These are phyloP conservation scores for Fusarium marasasianum DNA, from an alignment of 2,329 filamentous ascomycete species.

Conservation along the genomic window DNA sequence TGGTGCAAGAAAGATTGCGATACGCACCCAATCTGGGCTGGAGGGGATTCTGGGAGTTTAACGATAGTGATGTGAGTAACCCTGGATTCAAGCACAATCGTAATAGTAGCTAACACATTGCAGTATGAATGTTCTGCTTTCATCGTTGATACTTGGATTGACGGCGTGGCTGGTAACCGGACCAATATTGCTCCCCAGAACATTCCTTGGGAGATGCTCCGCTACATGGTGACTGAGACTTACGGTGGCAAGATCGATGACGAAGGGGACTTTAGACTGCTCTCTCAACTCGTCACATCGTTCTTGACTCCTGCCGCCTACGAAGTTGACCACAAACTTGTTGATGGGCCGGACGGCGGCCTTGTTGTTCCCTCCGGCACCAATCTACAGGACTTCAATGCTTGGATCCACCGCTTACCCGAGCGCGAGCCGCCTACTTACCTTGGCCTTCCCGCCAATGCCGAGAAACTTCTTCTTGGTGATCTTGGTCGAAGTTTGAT, in stretches of 20 bases:
- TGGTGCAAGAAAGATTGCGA: slow-evolving; percentile 91
- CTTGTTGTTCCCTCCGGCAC: slow-evolving; percentile 84
- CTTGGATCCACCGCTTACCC: slow-evolving; percentile 90
- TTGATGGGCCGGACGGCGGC: slow-evolving; percentile 71
- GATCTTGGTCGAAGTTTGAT: slow-evolving; percentile 88
- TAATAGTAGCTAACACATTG: neutral
- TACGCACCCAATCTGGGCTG: slow-evolving; percentile 95
- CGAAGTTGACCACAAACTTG: slow-evolving; percentile 90
- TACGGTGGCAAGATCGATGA: slow-evolving; percentile 99
- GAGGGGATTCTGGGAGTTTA: slow-evolving; percentile 99
- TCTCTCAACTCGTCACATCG: slow-evolving; percentile 76
- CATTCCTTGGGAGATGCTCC: slow-evolving; percentile 96
- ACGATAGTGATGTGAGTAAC: slow-evolving; percentile 91
- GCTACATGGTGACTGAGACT: slow-evolving; percentile 88
- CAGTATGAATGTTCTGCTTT: slow-evolving; percentile 97
- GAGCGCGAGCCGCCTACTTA: slow-evolving; percentile 97
- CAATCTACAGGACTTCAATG: slow-evolving; percentile 83
- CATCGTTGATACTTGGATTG: slow-evolving; percentile 95
- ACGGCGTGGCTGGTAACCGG: slow-evolving; percentile 80
- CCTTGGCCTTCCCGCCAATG: slow-evolving; percentile 91
- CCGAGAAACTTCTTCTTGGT: slow-evolving; percentile 92
- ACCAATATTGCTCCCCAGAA: slow-evolving; percentile 94
- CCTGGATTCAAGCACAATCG: neutral
- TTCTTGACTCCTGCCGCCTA: slow-evolving; percentile 90
- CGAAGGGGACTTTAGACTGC: slow-evolving; percentile 80